Conservation (phyloP, 2,329 filamentous ascomycete species). For the Aspergillus latus region DNA sequence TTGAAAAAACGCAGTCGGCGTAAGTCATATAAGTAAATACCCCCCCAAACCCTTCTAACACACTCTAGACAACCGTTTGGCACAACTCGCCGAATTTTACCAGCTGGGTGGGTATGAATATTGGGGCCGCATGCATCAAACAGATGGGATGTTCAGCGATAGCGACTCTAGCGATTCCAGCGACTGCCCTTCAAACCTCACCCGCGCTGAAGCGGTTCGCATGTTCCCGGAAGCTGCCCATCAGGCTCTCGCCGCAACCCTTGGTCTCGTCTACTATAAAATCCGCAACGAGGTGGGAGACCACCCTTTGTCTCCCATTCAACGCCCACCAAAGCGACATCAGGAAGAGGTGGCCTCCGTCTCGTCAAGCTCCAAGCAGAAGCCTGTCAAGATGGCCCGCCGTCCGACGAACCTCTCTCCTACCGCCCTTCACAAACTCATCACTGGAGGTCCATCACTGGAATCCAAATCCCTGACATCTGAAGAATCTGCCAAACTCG, state of each 20-base stretch:
- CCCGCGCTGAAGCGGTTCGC: conserved; percentile 37
- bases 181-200: conserved; percentile 36
- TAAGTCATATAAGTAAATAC: conserved; percentile 28
- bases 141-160: conserved; percentile 31
- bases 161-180: conserved; percentile 43
- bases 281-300: conserved; percentile 44
- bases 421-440: conserved; percentile 30
- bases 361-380: conserved; percentile 33
- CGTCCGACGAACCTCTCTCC: conserved; percentile 34
- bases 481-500: conserved; percentile 34
- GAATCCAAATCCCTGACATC: conserved; percentile 35
- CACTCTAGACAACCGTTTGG: conserved; percentile 39
- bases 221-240: conserved; percentile 41
- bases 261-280: conserved; percentile 44
- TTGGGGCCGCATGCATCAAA: conserved; percentile 38
- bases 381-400: conserved; percentile 38
- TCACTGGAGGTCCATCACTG: conserved; percentile 33
- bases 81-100: conserved; percentile 43
- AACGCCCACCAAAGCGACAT: conserved; percentile 37
- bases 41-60: conserved; percentile 11
- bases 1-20: conserved; percentile 42
- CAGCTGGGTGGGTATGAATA: conserved; percentile 41
- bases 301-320: conserved; percentile 28
- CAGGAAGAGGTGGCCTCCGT: conserved; percentile 37
- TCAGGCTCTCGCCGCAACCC: conserved; percentile 40